A percentile compares a stretch with the other conserved stretches of the same genome.
Conservation (phyloP, 148 eudicot genomes). For the Camellia lanceoleosa region DNA sequence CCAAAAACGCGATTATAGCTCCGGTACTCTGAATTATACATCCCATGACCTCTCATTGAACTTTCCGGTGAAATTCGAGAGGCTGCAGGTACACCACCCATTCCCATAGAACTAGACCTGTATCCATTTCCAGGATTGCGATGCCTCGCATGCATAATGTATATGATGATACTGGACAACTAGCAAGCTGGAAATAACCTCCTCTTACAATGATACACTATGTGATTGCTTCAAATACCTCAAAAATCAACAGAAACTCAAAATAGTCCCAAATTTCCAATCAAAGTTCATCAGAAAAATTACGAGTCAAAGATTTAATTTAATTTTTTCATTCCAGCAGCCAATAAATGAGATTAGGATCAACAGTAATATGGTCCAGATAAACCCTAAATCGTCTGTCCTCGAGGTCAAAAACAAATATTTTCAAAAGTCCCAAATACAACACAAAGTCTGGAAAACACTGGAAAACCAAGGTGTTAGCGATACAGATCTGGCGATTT, state of each 20-base stretch:
- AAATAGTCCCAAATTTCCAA: constrained; percentile 1
- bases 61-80: constrained; percentile 43
- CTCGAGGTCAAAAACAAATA: constrained; percentile 4
- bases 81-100: constrained; percentile 26
- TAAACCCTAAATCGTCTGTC: constrained; percentile 11
- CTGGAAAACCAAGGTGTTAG: constrained; percentile 8
- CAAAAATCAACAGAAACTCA: background rate
- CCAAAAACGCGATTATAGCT: constrained; percentile 38
- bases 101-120: constrained; percentile 38
- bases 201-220: background rate
- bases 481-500: constrained; percentile 21
- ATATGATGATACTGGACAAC: background rate
- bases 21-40: constrained; percentile 37
- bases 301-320: background rate
- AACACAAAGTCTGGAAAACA: constrained; percentile 12
- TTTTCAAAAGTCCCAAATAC: constrained; percentile 5
- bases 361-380: constrained; percentile 13
- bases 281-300: constrained; percentile 13
- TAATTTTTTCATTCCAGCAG: background rate
- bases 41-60: constrained; percentile 36
- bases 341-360: background rate
- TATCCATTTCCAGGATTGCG: constrained; percentile 54
- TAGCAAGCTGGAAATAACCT: background rate
- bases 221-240: background rate
- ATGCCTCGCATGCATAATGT: constrained; percentile 43